Evolutionary conservation across 2,329 filamentous ascomycete species (phyloP).

Genomic region (Clathrospora elynae): DNA sequence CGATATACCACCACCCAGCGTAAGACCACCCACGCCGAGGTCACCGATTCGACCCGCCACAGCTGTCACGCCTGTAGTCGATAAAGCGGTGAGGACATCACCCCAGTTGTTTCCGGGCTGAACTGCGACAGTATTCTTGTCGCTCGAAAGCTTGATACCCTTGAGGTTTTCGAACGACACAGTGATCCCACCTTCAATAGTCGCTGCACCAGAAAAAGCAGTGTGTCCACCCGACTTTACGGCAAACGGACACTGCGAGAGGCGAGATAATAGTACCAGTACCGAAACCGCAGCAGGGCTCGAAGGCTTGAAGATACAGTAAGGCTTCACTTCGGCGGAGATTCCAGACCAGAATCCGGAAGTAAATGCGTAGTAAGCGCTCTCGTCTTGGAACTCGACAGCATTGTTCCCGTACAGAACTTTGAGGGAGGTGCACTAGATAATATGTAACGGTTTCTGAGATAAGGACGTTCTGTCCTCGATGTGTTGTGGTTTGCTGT

Average conservation of each 20-base stretch:
- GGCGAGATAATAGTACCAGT: conserved; percentile 16
- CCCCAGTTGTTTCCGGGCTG: conserved; percentile 44
- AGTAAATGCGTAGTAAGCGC: conserved; percentile 19
- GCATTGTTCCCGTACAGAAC: conserved; percentile 21
- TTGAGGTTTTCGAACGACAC: conserved; percentile 48
- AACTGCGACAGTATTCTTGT: conserved; percentile 33
- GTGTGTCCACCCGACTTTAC: conserved; percentile 53
- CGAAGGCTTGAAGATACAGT: conserved; percentile 31
- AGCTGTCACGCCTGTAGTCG: conserved; percentile 23
- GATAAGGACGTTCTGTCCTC: too few species aligned
- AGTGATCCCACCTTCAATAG: conserved; percentile 51
- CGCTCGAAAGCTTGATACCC: conserved; percentile 27
- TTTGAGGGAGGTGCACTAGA: conserved; percentile 27
- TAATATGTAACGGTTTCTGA: too few species aligned
- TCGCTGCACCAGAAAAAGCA: conserved; percentile 47
- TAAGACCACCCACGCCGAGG: conserved; percentile 41
- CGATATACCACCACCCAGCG: conserved; percentile 34
- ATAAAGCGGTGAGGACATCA: conserved; percentile 35
- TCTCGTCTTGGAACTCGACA: conserved; percentile 7
- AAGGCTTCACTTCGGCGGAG: conserved; percentile 23
- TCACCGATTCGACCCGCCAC: conserved; percentile 39
- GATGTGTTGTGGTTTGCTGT: too few species aligned
- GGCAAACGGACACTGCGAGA: conserved; percentile 44
- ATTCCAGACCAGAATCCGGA: conserved; percentile 30
- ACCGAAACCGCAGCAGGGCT: conserved; percentile 19